Evolutionary conservation across 768 basidiomycete species (phyloP), one percentile per base, ranked within the genome.

Genomic region (Heimioporus sp.): DNA sequence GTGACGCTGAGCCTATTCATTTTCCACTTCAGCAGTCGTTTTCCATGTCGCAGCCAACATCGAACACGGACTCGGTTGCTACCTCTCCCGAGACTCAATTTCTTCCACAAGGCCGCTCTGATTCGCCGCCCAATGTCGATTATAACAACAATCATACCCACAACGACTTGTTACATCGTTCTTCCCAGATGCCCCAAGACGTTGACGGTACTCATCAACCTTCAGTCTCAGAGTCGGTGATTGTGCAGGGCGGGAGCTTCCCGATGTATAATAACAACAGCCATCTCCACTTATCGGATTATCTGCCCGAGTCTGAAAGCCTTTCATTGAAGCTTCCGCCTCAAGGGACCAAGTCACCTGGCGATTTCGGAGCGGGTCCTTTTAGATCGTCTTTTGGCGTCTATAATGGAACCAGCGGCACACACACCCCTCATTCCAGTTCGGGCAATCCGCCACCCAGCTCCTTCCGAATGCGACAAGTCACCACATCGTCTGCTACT

Each of bases 1-100:
- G 85, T 46, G 89, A 91, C 80, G 80, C 87, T 50, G 88, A 90
- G 68, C 87, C 86, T 43, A 65, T 76, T 50, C 76, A 46, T 32
- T 34, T 53, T 6, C 58, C 63, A 16, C 24, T 58, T 30, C 58
- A 57, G 15, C 67, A 63, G 51, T 78, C 50, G 76, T 82, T 65
- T 65, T 69, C 49, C 70, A 79, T 63, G 73, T 75, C 53, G 65
- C 77, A 53, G 65, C 74, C 82, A 40, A 58, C 77, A 21, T 78
- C 83, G 10, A 76, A 78, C 56, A 74, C 82, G 4, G 80, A 81
- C 43, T 79, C 83, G 38, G 75, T 73, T 17, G 69, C 55, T 34
- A 20, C 68, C 52, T 81, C 81, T 54, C 80, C 83, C 50, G 75
- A 80, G 35, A 67, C 80, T 19, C 80, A 80, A 52, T 85, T 76